Evolutionary conservation across 140 eudicot genomes (phyloP).

Genomic region (Senecio squalidus): DNA sequence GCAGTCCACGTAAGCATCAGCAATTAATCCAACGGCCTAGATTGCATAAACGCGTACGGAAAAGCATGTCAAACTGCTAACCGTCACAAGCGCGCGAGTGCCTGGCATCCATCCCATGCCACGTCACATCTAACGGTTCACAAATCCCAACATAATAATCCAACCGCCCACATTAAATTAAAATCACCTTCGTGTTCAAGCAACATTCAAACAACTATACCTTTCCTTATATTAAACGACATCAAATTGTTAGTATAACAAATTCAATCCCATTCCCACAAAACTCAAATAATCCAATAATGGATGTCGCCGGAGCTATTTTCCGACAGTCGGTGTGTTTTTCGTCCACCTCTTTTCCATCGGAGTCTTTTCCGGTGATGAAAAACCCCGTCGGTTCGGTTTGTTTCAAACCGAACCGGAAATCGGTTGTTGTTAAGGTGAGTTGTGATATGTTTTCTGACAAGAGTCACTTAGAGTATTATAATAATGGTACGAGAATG

Average conservation of each 20-base stretch:
- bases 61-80: slow-evolving; percentile 30
- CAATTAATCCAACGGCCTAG: slow-evolving; percentile 4
- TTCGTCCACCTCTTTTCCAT: slow-evolving; percentile 9
- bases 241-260: background rate
- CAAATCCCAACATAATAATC: background rate
- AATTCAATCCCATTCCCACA: background rate
- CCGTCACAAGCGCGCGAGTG: slow-evolving; percentile 44
- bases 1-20: slow-evolving; percentile 12
- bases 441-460: slow-evolving; percentile 33
- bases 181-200: too few relatives aligned
- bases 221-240: slow-evolving; percentile 13
- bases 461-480: slow-evolving; percentile 35
- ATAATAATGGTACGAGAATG: slow-evolving; percentile 12
- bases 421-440: slow-evolving; percentile 5
- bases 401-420: background rate
- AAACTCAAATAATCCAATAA: background rate
- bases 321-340: slow-evolving; percentile 24
- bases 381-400: background rate
- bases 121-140: slow-evolving; percentile 27
- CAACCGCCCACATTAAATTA: slow-evolving; percentile 19
- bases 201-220: too few relatives aligned
- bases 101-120: slow-evolving; percentile 22
- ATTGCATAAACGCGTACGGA: slow-evolving; percentile 26
- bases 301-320: slow-evolving; percentile 41
- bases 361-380: background rate